Evolutionary conservation across 140 eudicot species (phyloP), one percentile per base, ranked within the genome.

Genomic region (Oenanthe javanica): DNA sequence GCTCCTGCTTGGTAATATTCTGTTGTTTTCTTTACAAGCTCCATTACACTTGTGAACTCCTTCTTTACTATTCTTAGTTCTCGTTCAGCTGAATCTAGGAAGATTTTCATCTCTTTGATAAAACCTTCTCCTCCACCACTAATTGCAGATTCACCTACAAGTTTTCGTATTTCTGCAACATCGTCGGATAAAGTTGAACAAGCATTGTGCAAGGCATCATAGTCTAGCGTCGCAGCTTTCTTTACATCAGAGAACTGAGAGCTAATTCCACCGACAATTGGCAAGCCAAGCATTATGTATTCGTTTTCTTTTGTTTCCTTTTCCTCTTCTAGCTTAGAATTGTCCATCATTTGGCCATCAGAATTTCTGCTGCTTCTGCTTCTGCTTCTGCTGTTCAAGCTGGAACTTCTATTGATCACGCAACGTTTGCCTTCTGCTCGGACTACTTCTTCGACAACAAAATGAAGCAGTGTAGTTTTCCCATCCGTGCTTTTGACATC

Each of bases 401-500:
- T 93, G 51, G 81, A 90, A 71, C 86, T 89, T 77, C 87, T 81
- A 75, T 86, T 92, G 18, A 92, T 84, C 77, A 91, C 91, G 57
- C 93, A 88, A 3, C 97, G 97, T 80, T 91, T 95, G 14, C 99
- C 99, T 57, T 95, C 99, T 66, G 94, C 87, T 9, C 99, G 84
- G 67, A 95, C 96, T 38, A 95, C 99, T 84, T 92, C 97, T 86
- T 95, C 96, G n/a, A 95, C 97, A 19, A 95, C 99, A 81, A 95
- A 95, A 79, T 91, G 96, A 63, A 95, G 98, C 82, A 95, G 74
- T 76, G 93, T 92, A 8, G 99, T 95, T 72, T 91, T 95, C 69
- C 99, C 97, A 43, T 95, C 99, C 1, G 92, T 89, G 86, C 99
- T 95, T 78, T 95, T 95, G 59, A 89, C 97, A 70, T 93, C 97